A percentile compares a stretch with the other conserved stretches of the same genome.
These are phyloP conservation scores for Penicillium manginii DNA, from an alignment of 495 filamentous ascomycete genomes.

Conservation along the genomic window DNA sequence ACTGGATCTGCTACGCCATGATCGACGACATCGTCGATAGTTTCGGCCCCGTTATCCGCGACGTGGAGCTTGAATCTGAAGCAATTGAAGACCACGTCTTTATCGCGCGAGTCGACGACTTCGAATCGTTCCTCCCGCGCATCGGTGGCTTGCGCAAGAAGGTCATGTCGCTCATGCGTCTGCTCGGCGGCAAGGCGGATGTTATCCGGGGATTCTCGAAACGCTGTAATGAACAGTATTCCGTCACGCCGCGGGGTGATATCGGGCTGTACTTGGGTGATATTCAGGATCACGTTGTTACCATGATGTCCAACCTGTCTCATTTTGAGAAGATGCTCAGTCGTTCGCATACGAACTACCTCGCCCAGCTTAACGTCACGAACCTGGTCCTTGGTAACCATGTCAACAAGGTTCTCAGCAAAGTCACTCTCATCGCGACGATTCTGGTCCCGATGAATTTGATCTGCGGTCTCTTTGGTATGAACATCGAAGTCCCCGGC, in stretches of 20 bases:
- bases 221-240: constrained; percentile 95
- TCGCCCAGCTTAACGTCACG: constrained; percentile 92
- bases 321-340: constrained; percentile 98
- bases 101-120: constrained; percentile 85
- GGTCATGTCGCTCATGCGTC: constrained; percentile 88
- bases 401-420: constrained; percentile 84
- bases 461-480: constrained; percentile 93
- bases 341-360: constrained; percentile 92
- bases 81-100: constrained; percentile 94
- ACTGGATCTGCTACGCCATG: constrained; percentile 99
- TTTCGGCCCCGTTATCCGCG: constrained; percentile 85
- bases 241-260: constrained; percentile 90
- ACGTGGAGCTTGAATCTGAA: constrained; percentile 86
- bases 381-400: constrained; percentile 79
- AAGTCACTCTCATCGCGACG: constrained; percentile 93
- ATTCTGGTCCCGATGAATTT: constrained; percentile 97
- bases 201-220: constrained; percentile 97
- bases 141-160: constrained; percentile 92
- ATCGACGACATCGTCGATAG: constrained; percentile 98
- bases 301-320: constrained; percentile 93
- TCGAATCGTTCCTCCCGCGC: constrained; percentile 78
- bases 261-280: constrained; percentile 95
- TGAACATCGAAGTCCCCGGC: constrained; percentile 91
- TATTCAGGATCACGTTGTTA: constrained; percentile 98
- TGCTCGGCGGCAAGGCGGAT: constrained; percentile 94